These are phyloP conservation scores for Verticillium tricorpus DNA, from an alignment of 2,329 filamentous ascomycete species.

Conservation along the genomic window DNA sequence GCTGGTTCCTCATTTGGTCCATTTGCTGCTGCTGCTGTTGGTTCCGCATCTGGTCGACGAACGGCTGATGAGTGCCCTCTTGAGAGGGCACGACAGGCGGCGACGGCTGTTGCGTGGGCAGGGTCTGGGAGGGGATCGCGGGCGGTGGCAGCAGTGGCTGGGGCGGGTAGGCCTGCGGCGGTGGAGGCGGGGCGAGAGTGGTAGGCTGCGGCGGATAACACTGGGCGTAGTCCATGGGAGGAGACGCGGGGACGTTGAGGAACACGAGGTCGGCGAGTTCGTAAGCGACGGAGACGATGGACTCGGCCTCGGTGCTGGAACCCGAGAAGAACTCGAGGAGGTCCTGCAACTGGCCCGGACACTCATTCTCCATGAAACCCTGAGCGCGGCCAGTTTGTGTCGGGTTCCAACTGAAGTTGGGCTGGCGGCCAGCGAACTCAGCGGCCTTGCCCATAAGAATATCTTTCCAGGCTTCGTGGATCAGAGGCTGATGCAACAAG, in stretches of 20 bases:
- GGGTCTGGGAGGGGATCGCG: conserved; percentile 12
- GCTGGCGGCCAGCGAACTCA: conserved; percentile 48
- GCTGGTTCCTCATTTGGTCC: neutral
- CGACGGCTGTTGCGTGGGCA: conserved; percentile 12
- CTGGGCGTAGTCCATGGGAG: conserved; percentile 14
- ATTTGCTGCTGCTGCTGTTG: conserved; percentile 7
- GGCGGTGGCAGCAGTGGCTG: conserved; percentile 13
- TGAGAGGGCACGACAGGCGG: conserved; percentile 12
- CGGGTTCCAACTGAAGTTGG: conserved; percentile 58
- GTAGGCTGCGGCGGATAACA: conserved; percentile 11
- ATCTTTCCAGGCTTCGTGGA: conserved; percentile 58
- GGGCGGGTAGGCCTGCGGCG: conserved; percentile 9
- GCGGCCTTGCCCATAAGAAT: conserved; percentile 49
- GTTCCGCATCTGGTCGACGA: conserved; percentile 11
- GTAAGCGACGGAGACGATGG: conserved; percentile 54
- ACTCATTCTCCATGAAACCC: conserved; percentile 58
- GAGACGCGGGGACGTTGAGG: conserved; percentile 11
- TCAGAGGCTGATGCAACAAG: conserved; percentile 59
- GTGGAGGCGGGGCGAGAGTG: conserved; percentile 2
- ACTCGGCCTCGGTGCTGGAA: conserved; percentile 50
- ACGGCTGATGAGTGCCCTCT: conserved; percentile 6
- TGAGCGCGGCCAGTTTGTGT: conserved; percentile 52
- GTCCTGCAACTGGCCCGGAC: conserved; percentile 58
- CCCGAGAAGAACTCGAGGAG: conserved; percentile 61
- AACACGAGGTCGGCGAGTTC: conserved; percentile 47